Evolutionary conservation across 2,329 filamentous ascomycete genomes (phyloP), one percentile per base, ranked within the genome.

Genomic region (Tothia fuscella): DNA sequence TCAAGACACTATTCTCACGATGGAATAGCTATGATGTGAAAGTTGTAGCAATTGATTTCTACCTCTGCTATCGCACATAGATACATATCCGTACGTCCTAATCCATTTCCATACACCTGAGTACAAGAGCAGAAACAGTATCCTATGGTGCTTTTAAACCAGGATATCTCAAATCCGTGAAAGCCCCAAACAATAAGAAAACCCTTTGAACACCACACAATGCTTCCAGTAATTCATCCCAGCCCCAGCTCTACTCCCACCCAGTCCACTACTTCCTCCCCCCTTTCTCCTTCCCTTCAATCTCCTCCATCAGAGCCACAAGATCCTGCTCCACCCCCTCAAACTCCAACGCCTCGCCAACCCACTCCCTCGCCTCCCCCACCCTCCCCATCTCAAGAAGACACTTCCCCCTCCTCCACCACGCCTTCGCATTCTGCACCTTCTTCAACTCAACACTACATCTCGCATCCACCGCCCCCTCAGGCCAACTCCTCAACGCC

Each of bases 391-490:
- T 96, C 75, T 98, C 91, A 50, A 81, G 64, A 56, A 96, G 62
- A 57, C 86, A 93, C 65, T 78, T 78, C 7, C 84, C 91, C 47
- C 84, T 71, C 47, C 91, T 71, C 80, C 86, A 95, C 86, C 89
- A 96, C 0, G 80, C 88, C 75, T 96, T 96, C 1, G 84, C 78
- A 60, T 98, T 96, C 29, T 82, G 87, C 31, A 80, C 73, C 50
- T 78, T 75, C 70, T 89, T 88, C 48, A 85, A 79, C 68, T 94
- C 88, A 32, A 94, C 81, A 58, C 84, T 91, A 22, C 78, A 75
- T 66, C 93, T 82, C 3, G 87, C 88, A 62, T 98, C 91, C 5
- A 86, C 71, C n/a, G 81, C 74, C 4, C 78, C 91, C 64, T 91
- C 86, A 1, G 83, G 72, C 88, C 89, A 96, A 51, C 72, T 72